phyloP scores from a whole-genome alignment of 352 stramenopile species.

The Globisporangium sylvaticum region DNA sequence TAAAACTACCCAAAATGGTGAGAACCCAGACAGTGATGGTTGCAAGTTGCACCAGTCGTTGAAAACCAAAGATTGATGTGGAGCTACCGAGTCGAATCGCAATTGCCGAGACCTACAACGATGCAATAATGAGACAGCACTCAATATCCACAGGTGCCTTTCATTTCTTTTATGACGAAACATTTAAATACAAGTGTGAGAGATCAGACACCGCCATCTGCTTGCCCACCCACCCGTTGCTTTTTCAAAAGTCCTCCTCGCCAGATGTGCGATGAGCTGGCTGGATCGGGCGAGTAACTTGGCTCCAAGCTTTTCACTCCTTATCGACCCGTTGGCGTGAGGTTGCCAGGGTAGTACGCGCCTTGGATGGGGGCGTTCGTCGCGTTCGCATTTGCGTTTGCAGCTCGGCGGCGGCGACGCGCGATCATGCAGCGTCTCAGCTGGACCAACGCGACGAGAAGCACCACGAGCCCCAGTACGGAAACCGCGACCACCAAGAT shows the following conservation, averaged over 20 bases:
- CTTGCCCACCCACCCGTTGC: no score
- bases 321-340: conserved; percentile 7
- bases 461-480: conserved; percentile 4
- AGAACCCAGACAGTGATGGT: no score
- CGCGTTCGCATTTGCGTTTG: not conserved
- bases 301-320: not conserved
- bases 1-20: no score
- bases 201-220: not conserved
- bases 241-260: no score
- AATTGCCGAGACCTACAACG: no score
- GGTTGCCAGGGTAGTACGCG: conserved; percentile 15
- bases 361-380: not conserved
- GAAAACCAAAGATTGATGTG: no score
- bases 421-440: conserved; percentile 6
- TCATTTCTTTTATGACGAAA: not conserved
- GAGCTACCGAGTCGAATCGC: no score
- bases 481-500: not conserved
- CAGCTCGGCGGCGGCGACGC: not conserved
- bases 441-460: conserved; percentile 24
- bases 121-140: not conserved
- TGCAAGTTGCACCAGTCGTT: no score
- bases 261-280: not conserved
- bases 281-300: not conserved
- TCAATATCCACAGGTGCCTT: not conserved
- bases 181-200: not conserved